phyloP scores from a whole-genome alignment of 139 green algal species.

The Coccomyxa sp. region DNA sequence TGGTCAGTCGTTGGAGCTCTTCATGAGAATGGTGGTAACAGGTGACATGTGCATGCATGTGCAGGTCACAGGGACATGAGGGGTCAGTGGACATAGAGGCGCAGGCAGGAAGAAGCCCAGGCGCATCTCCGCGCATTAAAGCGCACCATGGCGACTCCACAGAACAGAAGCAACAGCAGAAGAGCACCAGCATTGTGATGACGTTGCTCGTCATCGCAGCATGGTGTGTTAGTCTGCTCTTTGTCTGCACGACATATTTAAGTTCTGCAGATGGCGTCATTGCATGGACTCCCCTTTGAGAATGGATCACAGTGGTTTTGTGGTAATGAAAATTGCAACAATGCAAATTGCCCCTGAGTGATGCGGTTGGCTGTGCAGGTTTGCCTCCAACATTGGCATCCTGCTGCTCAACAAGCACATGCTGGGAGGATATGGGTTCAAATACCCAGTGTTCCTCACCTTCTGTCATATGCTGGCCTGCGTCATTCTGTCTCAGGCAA shows the following conservation, averaged over 20 bases:
- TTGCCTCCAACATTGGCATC: conserved; percentile 87
- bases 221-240: neutral
- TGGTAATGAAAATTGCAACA: neutral
- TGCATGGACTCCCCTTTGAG: no score
- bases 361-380: conserved; percentile 44
- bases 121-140: no score
- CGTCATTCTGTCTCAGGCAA: conserved; percentile 15
- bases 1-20: no score
- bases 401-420: conserved; percentile 95
- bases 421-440: conserved; percentile 73
- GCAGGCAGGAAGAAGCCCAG: no score
- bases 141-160: no score
- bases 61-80: neutral
- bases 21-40: no score
- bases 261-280: neutral
- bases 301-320: neutral
- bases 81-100: neutral
- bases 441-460: conserved; percentile 85
- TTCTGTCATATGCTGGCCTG: conserved; percentile 92
- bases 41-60: neutral
- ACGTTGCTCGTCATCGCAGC: neutral
- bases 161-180: neutral
- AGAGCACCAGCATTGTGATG: neutral
- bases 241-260: neutral
- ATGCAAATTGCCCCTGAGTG: no score